phyloP scores from a whole-genome alignment of 352 stramenopile species.

The Pythium aquatile region DNA sequence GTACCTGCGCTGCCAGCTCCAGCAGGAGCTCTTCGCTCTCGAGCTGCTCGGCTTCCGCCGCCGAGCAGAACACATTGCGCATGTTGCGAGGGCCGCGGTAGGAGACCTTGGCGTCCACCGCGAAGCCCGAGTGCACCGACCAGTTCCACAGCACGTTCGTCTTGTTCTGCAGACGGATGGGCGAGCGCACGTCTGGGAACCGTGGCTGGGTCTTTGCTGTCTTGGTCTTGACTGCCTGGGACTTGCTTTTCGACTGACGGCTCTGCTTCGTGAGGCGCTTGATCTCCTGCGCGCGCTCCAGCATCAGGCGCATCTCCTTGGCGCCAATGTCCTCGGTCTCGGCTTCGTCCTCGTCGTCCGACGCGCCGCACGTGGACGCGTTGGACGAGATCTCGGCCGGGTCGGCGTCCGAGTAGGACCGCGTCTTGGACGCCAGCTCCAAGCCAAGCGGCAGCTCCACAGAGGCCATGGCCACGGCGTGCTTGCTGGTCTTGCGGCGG shows the following conservation, averaged over 20 bases:
- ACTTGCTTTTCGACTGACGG: conserved; percentile 13
- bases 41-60: conserved; percentile 14
- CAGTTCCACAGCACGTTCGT: conserved; percentile 37
- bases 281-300: conserved; percentile 37
- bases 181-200: conserved; percentile 15
- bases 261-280: conserved; percentile 32
- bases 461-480: background rate
- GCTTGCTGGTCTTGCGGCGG: conserved; percentile 18
- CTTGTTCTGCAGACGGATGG: conserved; percentile 31
- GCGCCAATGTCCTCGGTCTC: conserved; percentile 33
- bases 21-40: conserved; percentile 21
- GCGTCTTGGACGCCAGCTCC: conserved; percentile 17
- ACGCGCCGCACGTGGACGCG: conserved; percentile 37
- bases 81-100: conserved; percentile 27
- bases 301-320: conserved; percentile 37
- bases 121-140: conserved; percentile 35
- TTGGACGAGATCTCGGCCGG: conserved; percentile 28
- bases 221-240: conserved; percentile 16
- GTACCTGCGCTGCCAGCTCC: conserved; percentile 12
- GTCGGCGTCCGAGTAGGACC: conserved; percentile 23
- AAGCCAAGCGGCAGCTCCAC: conserved; percentile 5
- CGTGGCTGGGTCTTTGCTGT: conserved; percentile 16
- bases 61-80: conserved; percentile 24
- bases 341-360: conserved; percentile 32
- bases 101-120: conserved; percentile 19